Conservation (phyloP, 2,329 filamentous ascomycete genomes). For the Herpotrichia juniperi region DNA sequence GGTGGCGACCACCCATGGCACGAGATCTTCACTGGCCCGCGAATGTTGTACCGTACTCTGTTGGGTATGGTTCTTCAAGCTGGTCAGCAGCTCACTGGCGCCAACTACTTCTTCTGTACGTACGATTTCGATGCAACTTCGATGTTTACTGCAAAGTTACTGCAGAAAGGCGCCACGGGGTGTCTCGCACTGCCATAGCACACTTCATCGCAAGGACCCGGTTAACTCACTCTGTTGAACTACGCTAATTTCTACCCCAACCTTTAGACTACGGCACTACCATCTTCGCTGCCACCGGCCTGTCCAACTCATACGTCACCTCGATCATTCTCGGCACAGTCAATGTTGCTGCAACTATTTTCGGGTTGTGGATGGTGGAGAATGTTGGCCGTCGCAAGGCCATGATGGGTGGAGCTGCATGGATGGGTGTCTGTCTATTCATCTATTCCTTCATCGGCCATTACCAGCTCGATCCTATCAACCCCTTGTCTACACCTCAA, state of each 20-base stretch:
- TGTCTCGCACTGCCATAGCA: too few relatives aligned
- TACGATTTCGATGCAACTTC: too few relatives aligned
- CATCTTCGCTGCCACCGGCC: constrained; percentile 48
- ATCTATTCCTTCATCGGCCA: constrained; percentile 54
- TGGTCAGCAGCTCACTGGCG: constrained; percentile 70
- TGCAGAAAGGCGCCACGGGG: too few relatives aligned
- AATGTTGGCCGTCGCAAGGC: constrained; percentile 52
- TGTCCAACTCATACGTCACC: constrained; percentile 52
- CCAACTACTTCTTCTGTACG: constrained; percentile 72
- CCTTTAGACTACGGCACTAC: constrained; percentile 49
- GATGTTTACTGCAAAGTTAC: too few relatives aligned
- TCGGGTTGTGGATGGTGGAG: constrained; percentile 53
- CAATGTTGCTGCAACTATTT: constrained; percentile 54
- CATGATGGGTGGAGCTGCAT: constrained; percentile 51
- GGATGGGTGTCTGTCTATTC: constrained; percentile 65
- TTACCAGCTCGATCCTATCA: constrained; percentile 44
- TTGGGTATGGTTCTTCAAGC: constrained; percentile 68
- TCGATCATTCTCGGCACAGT: constrained; percentile 55
- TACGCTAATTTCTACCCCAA: background rate
- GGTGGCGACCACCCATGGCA: constrained; percentile 59
- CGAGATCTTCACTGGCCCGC: constrained; percentile 67
- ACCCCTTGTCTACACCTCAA: constrained; percentile 35
- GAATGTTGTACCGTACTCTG: constrained; percentile 67
- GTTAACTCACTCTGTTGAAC: too few relatives aligned
- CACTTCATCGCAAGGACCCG: too few relatives aligned